These are phyloP conservation scores for Clavispora fructus DNA, from an alignment of 805 yeast species.

Conservation along the genomic window DNA sequence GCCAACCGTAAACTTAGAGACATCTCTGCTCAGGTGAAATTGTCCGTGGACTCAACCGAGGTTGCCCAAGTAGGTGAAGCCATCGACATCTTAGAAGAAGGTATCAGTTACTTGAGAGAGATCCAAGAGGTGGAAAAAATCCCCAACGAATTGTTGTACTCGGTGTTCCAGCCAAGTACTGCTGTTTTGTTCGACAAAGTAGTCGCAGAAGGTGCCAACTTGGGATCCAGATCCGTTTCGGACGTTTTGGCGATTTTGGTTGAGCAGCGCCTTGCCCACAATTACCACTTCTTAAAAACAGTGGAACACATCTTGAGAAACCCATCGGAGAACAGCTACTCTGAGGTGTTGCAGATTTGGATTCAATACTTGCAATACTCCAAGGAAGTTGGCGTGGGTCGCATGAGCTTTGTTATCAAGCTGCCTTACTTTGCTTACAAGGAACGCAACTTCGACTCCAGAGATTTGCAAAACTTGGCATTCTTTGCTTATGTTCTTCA, in stretches of 20 bases:
- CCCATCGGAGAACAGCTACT: constrained; percentile 12
- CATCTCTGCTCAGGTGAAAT: constrained; percentile 27
- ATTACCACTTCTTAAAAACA: constrained; percentile 23
- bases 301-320: constrained; percentile 16
- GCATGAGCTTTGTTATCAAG: constrained; percentile 3
- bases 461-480: constrained; percentile 20
- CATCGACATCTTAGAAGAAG: constrained; percentile 36
- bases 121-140: constrained; percentile 31
- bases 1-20: constrained; percentile 28
- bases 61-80: constrained; percentile 22
- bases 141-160: constrained; percentile 19
- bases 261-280: constrained; percentile 29
- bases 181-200: constrained; percentile 18
- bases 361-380: constrained; percentile 26
- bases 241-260: constrained; percentile 25
- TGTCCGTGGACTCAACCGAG: constrained; percentile 16
- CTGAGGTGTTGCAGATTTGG: constrained; percentile 28
- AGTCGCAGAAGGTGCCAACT: constrained; percentile 7
- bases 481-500: constrained; percentile 32
- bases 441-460: constrained; percentile 11
- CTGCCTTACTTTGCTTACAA: constrained; percentile 5
- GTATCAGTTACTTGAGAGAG: constrained; percentile 33
- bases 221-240: constrained; percentile 12
- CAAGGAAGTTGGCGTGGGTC: constrained; percentile 5
- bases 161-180: constrained; percentile 25